phyloP scores from a whole-genome alignment of 495 filamentous ascomycete genomes.

The Trichoderma virens region DNA sequence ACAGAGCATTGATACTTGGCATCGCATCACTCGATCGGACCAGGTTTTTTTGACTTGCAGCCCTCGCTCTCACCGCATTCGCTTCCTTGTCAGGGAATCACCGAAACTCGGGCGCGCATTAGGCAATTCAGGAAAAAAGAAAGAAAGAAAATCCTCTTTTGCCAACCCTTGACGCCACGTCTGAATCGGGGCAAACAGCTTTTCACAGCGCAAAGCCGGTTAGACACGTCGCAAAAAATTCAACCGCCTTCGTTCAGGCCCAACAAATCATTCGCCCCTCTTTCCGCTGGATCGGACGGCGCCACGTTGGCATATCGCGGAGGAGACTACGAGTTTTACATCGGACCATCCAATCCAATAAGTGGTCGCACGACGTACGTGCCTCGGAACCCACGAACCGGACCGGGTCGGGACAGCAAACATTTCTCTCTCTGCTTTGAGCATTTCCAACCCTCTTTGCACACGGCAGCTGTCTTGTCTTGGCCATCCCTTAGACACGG shows the following conservation, averaged over 20 bases:
- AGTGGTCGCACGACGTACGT: no score
- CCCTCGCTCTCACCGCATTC: neutral
- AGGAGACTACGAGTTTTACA: no score
- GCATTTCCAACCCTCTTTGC: no score
- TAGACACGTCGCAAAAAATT: neutral
- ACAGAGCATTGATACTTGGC: neutral
- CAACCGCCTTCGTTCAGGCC: constrained; percentile 4
- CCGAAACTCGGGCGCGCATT: neutral
- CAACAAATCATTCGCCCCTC: neutral
- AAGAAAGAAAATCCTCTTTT: neutral
- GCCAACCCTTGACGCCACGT: constrained; percentile 8
- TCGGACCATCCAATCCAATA: no score
- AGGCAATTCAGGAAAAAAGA: neutral
- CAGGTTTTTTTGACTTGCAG: neutral
- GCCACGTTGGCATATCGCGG: neutral
- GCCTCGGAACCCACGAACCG: neutral
- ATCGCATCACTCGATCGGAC: neutral
- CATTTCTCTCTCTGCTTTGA: no score
- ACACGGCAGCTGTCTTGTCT: neutral
- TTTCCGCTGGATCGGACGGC: constrained; percentile 9
- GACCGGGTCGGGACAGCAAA: neutral
- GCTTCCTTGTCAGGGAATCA: neutral
- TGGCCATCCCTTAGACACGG: constrained; percentile 1
- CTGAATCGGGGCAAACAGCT: neutral
- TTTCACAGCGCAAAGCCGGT: neutral